These are phyloP conservation scores for Oidiodendron maius DNA, from an alignment of 495 filamentous ascomycete genomes.

Conservation along the genomic window DNA sequence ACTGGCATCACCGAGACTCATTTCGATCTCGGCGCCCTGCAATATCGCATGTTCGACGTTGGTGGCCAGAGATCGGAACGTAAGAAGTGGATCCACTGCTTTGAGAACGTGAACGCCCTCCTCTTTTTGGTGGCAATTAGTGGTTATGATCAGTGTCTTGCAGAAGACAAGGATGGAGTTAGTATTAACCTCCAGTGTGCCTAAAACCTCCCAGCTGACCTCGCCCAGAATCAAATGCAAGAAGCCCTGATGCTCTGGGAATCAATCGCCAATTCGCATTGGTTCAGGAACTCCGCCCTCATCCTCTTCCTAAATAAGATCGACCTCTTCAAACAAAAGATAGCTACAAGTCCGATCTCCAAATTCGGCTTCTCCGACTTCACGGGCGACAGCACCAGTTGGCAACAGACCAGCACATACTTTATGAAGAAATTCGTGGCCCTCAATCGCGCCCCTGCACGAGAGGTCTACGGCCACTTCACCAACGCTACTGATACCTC, in stretches of 20 bases:
- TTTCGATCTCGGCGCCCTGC: slow-evolving; percentile 90
- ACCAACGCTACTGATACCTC: slow-evolving; percentile 96
- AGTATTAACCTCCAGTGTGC: neutral
- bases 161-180: slow-evolving; percentile 97
- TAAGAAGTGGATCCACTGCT: slow-evolving; percentile 99
- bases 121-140: slow-evolving; percentile 95
- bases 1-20: slow-evolving; percentile 97
- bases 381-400: slow-evolving; percentile 50
- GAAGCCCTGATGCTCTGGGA: slow-evolving; percentile 98
- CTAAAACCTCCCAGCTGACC: slow-evolving; percentile 7
- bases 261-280: slow-evolving; percentile 93
- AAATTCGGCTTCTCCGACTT: slow-evolving; percentile 91
- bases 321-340: slow-evolving; percentile 92
- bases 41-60: slow-evolving; percentile 98
- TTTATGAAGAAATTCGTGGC: slow-evolving; percentile 87
- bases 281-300: slow-evolving; percentile 93
- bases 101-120: slow-evolving; percentile 91
- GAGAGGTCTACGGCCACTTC: slow-evolving; percentile 90
- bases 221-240: slow-evolving; percentile 93
- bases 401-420: slow-evolving; percentile 65
- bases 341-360: slow-evolving; percentile 71
- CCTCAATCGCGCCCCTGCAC: slow-evolving; percentile 75
- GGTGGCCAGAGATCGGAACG: slow-evolving; percentile 95
- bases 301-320: slow-evolving; percentile 99
- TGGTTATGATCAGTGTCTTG: slow-evolving; percentile 93